Base-by-base conservation (phyloP, 495 filamentous ascomycete genomes). In the Aspergillus haitiensis region DNA sequence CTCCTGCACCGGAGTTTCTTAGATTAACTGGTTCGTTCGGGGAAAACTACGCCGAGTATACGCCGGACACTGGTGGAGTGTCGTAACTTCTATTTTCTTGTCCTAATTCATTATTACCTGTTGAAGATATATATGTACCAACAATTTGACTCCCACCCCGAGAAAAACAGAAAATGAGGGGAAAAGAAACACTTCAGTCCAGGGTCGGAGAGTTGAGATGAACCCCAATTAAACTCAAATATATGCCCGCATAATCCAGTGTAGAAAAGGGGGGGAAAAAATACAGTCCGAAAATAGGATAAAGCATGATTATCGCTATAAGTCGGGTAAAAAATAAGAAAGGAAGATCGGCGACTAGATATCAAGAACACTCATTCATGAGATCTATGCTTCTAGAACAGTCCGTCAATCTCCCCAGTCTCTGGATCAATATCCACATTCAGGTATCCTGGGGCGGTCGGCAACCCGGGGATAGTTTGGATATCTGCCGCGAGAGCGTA, bases 401-500 rank as follows among this genome's bases (percentile, higher is more conserved):
- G 79, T 7, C 94, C 94, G 64, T 96, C 89, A 58, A 98, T 96
- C 76, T 98, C 93, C 44, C 93, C 94, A 35, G 93, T 97, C 75
- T 94, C 91, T 6, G 84, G 73, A 67, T 98, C 90, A 52, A 98
- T 88, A 64, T 98, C 94, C 13, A 97, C 93, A 65, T 98, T 98
- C 49, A 98, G 74, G 70, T 97, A 98, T 10, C 94, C 94, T 13
- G 94, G 94, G 15, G 93, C 93, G 16, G 94, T 98, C 27, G 94
- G 94, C 65, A 98, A 74, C 36, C 94, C 94, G 18, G 94, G 94
- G 67, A 98, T 98, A 3, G 94, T 98, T 77, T 98, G 94, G 63
- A 98, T 98, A 70, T 98, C 93, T 10, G 94, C 94, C 48, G 94
- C 94, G 64, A 98, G 80, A 11, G 94, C 94, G 66, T 97, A 98